Conservation (phyloP, 495 filamentous ascomycete species). For the Penicillium mononematosum region DNA sequence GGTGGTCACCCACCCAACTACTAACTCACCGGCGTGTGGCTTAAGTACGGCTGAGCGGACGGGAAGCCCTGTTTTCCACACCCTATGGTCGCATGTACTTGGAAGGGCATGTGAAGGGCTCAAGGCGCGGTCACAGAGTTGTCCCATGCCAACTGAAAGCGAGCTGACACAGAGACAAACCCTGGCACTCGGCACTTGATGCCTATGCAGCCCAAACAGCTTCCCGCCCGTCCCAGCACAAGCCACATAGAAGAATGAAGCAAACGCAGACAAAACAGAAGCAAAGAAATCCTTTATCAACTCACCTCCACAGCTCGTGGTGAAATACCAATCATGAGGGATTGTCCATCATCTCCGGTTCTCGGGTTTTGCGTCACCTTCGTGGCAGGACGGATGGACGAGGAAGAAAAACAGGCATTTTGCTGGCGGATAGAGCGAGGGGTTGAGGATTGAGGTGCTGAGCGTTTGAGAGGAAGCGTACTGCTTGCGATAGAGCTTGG, state of each 20-base stretch:
- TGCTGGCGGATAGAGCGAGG: constrained; percentile 15
- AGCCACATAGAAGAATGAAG: neutral
- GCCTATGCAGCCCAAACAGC: neutral
- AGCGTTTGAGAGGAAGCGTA: constrained; percentile 7
- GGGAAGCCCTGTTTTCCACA: constrained; percentile 53
- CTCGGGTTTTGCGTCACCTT: constrained; percentile 41
- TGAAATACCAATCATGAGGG: constrained; percentile 78
- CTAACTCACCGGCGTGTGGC: constrained; percentile 51
- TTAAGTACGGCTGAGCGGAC: constrained; percentile 53
- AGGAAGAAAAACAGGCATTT: constrained; percentile 34
- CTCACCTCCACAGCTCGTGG: constrained; percentile 75
- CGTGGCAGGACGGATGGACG: constrained; percentile 29
- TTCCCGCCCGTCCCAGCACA: constrained; percentile 13
- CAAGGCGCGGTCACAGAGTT: constrained; percentile 11
- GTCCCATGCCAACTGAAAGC: neutral
- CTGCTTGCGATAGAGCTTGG: constrained; percentile 7
- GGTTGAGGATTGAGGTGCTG: neutral
- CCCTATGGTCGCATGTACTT: constrained; percentile 50
- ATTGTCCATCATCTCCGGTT: constrained; percentile 67
- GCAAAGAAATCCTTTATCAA: constrained; percentile 15
- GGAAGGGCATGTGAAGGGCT: constrained; percentile 5
- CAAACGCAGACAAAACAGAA: neutral
- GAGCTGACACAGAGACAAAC: neutral
- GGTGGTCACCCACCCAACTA: constrained; percentile 53
- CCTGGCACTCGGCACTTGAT: neutral